A percentile compares a stretch with the other conserved stretches of the same genome.
Evolutionary conservation across 2,329 filamentous ascomycete species (phyloP).

Genomic region (Colletotrichum tropicicola): DNA sequence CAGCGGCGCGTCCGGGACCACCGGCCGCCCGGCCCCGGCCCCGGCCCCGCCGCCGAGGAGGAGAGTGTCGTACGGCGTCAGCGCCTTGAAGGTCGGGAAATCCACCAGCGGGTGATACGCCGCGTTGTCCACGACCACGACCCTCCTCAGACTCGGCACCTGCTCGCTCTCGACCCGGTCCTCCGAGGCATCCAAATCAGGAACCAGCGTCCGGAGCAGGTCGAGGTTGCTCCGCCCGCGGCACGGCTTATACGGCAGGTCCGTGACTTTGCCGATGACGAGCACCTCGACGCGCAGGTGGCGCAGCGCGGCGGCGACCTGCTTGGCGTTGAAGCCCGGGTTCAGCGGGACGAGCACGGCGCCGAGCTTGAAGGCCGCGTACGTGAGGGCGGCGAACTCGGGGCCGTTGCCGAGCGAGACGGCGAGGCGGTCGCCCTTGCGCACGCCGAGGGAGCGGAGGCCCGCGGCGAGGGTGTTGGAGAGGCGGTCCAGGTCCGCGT

Average conservation of each 20-base stretch:
- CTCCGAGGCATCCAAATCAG: slow-evolving; percentile 43
- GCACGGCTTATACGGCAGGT: slow-evolving; percentile 73
- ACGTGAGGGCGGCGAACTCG: slow-evolving; percentile 86
- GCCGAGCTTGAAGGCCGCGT: slow-evolving; percentile 94
- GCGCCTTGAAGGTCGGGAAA: slow-evolving; percentile 51
- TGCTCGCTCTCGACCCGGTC: slow-evolving; percentile 46
- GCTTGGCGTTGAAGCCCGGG: slow-evolving; percentile 82
- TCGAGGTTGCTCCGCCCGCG: slow-evolving; percentile 61
- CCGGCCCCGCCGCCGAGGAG: slow-evolving; percentile 41
- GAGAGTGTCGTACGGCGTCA: slow-evolving; percentile 57
- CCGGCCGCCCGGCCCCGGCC: no score
- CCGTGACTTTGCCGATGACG: slow-evolving; percentile 87
- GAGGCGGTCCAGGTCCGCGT: slow-evolving; percentile 75
- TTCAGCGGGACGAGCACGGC: slow-evolving; percentile 94
- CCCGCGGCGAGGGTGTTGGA: slow-evolving; percentile 82
- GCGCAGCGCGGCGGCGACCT: slow-evolving; percentile 80
- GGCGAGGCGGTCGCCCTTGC: slow-evolving; percentile 85
- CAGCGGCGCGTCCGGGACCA: slow-evolving; percentile 57
- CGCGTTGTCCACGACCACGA: slow-evolving; percentile 86
- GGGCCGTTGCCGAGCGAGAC: slow-evolving; percentile 86
- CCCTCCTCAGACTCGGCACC: slow-evolving; percentile 74
- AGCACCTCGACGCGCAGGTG: slow-evolving; percentile 80
- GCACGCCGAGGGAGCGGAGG: slow-evolving; percentile 74
- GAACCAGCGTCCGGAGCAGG: slow-evolving; percentile 55
- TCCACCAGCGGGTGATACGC: slow-evolving; percentile 50